These are phyloP conservation scores for Penicillium brasilianum DNA, from an alignment of 2,329 filamentous ascomycete species.

Conservation along the genomic window DNA sequence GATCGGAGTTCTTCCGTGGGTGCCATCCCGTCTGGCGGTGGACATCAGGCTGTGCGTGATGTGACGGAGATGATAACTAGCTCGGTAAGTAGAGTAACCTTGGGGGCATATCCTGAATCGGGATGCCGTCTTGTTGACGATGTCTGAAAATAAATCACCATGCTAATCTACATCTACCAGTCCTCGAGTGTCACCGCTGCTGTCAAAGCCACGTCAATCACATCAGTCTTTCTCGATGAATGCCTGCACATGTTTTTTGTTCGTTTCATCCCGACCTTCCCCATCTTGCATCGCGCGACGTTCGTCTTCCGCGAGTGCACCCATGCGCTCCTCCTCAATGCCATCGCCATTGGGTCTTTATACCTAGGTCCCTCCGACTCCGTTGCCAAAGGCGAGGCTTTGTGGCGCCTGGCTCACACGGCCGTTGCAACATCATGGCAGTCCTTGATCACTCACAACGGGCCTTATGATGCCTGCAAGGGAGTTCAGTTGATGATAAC, in stretches of 20 bases:
- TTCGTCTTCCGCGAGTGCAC: slow-evolving; percentile 53
- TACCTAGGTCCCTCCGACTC: slow-evolving; percentile 53
- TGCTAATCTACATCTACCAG: slow-evolving; percentile 26
- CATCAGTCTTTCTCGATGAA: slow-evolving; percentile 53
- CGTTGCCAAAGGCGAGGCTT: slow-evolving; percentile 50
- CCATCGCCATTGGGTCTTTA: slow-evolving; percentile 53
- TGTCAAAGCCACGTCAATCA: slow-evolving; percentile 50
- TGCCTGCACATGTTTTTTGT: slow-evolving; percentile 56
- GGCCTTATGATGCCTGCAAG: slow-evolving; percentile 50
- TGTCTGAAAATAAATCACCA: not conserved
- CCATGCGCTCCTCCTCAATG: slow-evolving; percentile 51
- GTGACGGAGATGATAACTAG: slow-evolving; percentile 52
- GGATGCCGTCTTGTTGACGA: not conserved
- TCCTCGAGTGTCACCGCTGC: slow-evolving; percentile 53
- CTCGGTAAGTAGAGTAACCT: slow-evolving; percentile 38
- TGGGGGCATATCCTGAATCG: not conserved
- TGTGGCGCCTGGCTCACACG: slow-evolving; percentile 53
- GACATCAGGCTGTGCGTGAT: slow-evolving; percentile 52
- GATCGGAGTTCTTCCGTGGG: slow-evolving; percentile 45
- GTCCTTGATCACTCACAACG: slow-evolving; percentile 49
- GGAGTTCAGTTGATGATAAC: slow-evolving; percentile 53
- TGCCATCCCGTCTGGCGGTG: slow-evolving; percentile 48
- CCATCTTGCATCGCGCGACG: slow-evolving; percentile 51
- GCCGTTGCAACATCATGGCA: slow-evolving; percentile 55
- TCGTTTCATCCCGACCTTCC: slow-evolving; percentile 54